Base-by-base conservation (phyloP, 768 basidiomycete species). In the Mycena galopus region DNA sequence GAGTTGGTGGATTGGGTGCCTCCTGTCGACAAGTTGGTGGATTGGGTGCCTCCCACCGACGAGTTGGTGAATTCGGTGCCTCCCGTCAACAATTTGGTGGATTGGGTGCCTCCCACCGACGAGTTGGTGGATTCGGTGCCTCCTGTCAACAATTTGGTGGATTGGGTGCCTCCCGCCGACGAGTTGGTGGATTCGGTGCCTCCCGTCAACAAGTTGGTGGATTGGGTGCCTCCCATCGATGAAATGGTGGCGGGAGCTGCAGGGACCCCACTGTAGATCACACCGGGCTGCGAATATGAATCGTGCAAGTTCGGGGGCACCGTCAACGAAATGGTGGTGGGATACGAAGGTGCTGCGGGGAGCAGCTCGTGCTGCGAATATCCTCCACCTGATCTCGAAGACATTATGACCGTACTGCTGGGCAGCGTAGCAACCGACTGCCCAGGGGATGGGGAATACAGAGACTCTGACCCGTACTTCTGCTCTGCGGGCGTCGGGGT, bases 381-480 rank as follows among this genome's bases (percentile, higher is more conserved):
- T 25, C 62, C 59, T 61, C 25, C 59, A 39, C 11, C 58, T 19
- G 37, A 35, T 5, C 27, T 59, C 37, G 6, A 23, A 35, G 58
- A 42, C 58, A 61, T 42, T 39, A 11, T 30, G 44, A 23, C 44
- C 44, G 19, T 30, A 53, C 32, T 64, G 62, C 32, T 51, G 29
- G 62, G 62, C 50, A 64, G 62, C 47, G 47, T 51, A 51, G 47
- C 42, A 51, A 64, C 62, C 5, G 62, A 30, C 29, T 64, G 62
- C 19, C 19, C 62, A 17, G 23, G 39, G 59, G 59, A 44, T 17
- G 47, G 33, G 62, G 47, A 51, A 64, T 50, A 64, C 50, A 6
- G 35, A 32, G 30, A 56, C 25, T 56, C 32, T 25, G 62, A 32
- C 25, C n/a, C 47, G 50, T 14, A n/a, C 62, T 64, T 64, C 47